phyloP scores from a whole-genome alignment of 163 green algal genomes.

The Scenedesmus sp. region DNA sequence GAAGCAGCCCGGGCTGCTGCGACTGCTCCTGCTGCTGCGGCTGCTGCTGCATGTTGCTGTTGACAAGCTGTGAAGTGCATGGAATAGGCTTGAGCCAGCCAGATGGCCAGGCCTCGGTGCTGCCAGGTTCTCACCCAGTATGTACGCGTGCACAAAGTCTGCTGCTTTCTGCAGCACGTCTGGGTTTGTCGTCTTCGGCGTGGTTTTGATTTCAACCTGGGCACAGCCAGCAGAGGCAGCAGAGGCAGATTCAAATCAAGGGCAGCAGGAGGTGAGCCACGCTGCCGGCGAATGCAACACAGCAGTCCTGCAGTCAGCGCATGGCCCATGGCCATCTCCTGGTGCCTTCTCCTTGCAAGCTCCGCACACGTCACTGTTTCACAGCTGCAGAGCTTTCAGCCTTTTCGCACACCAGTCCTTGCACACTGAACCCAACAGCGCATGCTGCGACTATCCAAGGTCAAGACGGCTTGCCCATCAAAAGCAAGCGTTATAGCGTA shows the following conservation, averaged over 20 bases:
- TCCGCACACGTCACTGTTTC: too few relatives aligned
- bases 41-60: too few relatives aligned
- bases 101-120: background rate
- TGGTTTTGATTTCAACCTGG: constrained; percentile 98
- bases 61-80: too few relatives aligned
- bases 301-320: background rate
- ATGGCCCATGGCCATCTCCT: too few relatives aligned
- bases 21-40: too few relatives aligned
- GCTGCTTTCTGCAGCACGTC: constrained; percentile 95
- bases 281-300: background rate
- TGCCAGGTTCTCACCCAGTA: constrained; percentile 79
- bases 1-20: background rate
- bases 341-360: too few relatives aligned
- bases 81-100: background rate
- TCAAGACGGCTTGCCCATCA: too few relatives aligned
- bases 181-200: constrained; percentile 80
- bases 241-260: background rate
- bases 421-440: too few relatives aligned
- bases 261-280: background rate
- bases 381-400: too few relatives aligned
- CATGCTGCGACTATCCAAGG: too few relatives aligned
- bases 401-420: too few relatives aligned
- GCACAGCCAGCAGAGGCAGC: background rate
- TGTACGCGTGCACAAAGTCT: constrained; percentile 98
- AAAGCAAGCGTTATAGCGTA: too few relatives aligned